Conservation (phyloP, 768 basidiomycete species). For the Agaricus blazei region DNA sequence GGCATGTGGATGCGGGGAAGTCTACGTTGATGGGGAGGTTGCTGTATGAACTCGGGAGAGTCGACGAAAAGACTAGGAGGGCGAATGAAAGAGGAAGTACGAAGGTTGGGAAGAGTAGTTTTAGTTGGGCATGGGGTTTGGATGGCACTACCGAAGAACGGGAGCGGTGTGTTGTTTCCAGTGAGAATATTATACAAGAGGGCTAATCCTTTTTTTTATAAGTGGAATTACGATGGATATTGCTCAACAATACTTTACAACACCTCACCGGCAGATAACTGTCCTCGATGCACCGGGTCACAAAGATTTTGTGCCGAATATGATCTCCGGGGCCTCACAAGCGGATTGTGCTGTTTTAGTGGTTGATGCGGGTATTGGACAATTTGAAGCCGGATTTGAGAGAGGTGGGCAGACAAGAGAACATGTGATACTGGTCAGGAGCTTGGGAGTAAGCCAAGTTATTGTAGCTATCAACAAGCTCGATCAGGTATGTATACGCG, state of each 20-base stretch:
- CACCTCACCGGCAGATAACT: constrained; percentile 74
- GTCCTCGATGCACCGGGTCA: constrained; percentile 98
- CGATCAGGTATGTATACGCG: constrained; percentile 61
- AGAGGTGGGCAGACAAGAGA: constrained; percentile 94
- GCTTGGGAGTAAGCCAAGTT: constrained; percentile 87
- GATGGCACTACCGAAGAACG: constrained; percentile 92
- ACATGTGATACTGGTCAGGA: constrained; percentile 86
- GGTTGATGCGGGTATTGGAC: constrained; percentile 83
- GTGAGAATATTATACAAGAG: neutral
- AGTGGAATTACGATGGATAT: constrained; percentile 99
- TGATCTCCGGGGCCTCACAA: constrained; percentile 98
- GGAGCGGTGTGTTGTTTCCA: constrained; percentile 57
- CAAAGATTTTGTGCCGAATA: constrained; percentile 96
- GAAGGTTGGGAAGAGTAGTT: constrained; percentile 90
- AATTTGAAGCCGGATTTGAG: constrained; percentile 95
- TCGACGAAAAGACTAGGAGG: constrained; percentile 80
- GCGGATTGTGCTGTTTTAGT: constrained; percentile 94
- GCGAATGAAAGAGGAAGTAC: constrained; percentile 87
- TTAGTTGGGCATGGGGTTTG: constrained; percentile 97
- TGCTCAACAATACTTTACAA: constrained; percentile 73
- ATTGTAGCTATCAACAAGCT: constrained; percentile 94
- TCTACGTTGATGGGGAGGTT: constrained; percentile 96
- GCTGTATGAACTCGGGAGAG: constrained; percentile 83
- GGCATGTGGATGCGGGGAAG: constrained; percentile 98
- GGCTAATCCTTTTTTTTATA: neutral